Base-by-base conservation (phyloP, 140 eudicot genomes). In the Flaveria floridana region DNA sequence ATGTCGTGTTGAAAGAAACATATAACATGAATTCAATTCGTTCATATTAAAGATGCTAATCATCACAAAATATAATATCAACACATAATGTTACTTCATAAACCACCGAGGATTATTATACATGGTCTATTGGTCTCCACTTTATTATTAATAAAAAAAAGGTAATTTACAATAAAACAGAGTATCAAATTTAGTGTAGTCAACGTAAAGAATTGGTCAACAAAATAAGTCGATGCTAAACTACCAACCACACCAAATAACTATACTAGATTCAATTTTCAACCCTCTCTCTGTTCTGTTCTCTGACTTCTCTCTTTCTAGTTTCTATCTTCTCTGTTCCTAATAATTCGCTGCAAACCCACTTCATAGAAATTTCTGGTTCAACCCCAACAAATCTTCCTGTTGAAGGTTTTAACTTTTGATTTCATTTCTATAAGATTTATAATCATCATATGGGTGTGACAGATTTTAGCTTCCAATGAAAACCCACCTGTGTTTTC, bases 401-500 rank as follows among this genome's bases (percentile, higher is more conserved):
- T 57, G 15, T 67, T 21, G 6, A 63, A 18, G 15, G 46, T 41
- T 48, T 70, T 34, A 77, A 42, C 26, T 34, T 34, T 34, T 34
- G 8, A 34, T 42, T 16, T 16, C 50, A 51, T 9, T 28, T 28
- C 47, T 42, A 64, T 18, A 34, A 56, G 19, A 53, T 47, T 76
- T 10, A 78, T 58, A 25, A 34, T 52, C 78, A 70, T 77, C 84
- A 51, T 81, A 65, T 82, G 80, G 82, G 80, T 75, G 48, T 55
- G 79, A 73, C 56, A 28, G 16, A 66, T 42, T 68, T 47, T 78
- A 44, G 48, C 58, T 67, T 64, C 86, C 84, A 85, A 89, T 89
- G 96, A 89, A 77, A 85, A 77, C 28, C 75, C 79, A 57, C 25
- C 26, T 75, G 20, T 79, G 76, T 61, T 74, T 80, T 77, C 84